Base-by-base conservation (phyloP, 305 asterid species). In the Rubia peregrina region DNA sequence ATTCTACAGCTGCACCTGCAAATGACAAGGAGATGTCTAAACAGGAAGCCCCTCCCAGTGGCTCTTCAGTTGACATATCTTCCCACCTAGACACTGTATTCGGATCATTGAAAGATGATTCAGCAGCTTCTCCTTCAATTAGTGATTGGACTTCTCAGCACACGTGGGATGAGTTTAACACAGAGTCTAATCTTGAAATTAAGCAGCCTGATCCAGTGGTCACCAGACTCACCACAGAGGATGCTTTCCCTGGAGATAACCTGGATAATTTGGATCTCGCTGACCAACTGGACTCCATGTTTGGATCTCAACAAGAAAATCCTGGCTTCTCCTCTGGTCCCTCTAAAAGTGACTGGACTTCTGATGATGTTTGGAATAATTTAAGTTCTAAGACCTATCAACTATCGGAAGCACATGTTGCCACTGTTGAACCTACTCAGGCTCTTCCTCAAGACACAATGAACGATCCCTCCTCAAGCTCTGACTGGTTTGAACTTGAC, bases 401-500 rank as follows among this genome's bases (percentile, higher is more conserved):
- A 69, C 74, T 75, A 64, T 36, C 79, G 64, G 76, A 66, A 76
- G 83, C 74, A 24, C 55, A 73, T 74, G 85, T 80, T 77, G 65
- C 79, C 68, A 61, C 77, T 74, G 71, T 77, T 44, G 65, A 69
- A 40, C 48, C 71, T 38, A 82, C 70, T 56, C 73, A 80, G 71
- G 80, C 66, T 75, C 71, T 70, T 21, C 26, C 70, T 5, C 75
- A 79, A 68, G 79, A 61, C 19, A 67, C 46, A 72, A 65, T 78
- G 26, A 78, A 77, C 43, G 76, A 77, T 71, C 80, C 76, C 59
- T 68, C 83, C 12, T 73, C 77, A 21, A 73, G 78, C 65, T 78
- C 21, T 82, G 91, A 86, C 76, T 80, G 84, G 82, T 83, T 85
- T 82, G 83, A 84, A 73, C 90, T 78, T 76, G 76, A 80, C 75